Percentiles rank a stretch among this genome's conserved stretches.
These are phyloP conservation scores for Sporisorium sorghi DNA, from an alignment of 1,284 basidiomycete species.

Conservation along the genomic window DNA sequence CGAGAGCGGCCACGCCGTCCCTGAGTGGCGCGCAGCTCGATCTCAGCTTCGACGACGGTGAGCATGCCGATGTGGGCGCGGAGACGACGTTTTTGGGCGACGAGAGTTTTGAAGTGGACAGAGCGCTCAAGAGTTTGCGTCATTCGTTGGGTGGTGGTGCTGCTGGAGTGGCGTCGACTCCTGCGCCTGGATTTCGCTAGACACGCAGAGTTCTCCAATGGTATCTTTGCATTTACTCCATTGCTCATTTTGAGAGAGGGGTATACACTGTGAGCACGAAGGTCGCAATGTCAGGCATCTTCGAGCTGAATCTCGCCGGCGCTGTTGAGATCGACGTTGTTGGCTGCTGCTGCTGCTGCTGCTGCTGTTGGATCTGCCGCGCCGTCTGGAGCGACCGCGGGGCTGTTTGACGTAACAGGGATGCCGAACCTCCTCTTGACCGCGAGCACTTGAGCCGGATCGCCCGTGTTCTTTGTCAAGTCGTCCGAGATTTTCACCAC, in stretches of 20 bases:
- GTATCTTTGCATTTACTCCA: neutral
- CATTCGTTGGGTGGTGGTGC: slow-evolving; percentile 20
- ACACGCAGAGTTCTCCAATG: no score
- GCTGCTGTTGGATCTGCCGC: no score
- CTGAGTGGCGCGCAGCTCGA: neutral
- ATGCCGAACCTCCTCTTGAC: slow-evolving; percentile 48
- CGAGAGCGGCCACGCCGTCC: slow-evolving; percentile 16
- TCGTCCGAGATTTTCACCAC: slow-evolving; percentile 69
- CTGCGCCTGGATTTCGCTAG: slow-evolving; percentile 22
- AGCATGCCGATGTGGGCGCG: neutral
- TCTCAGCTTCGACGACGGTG: slow-evolving; percentile 68
- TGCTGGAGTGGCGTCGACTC: slow-evolving; percentile 22
- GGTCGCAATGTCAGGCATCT: slow-evolving; percentile 19
- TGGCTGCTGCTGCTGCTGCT: no score
- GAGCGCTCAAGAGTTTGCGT: slow-evolving; percentile 30
- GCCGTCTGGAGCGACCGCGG: neutral
- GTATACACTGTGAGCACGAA: neutral
- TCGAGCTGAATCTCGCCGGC: slow-evolving; percentile 29
- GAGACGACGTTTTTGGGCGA: slow-evolving; percentile 69
- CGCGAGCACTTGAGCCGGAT: slow-evolving; percentile 51
- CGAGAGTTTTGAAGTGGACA: slow-evolving; percentile 49
- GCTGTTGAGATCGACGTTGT: no score
- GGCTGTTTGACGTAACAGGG: slow-evolving; percentile 3
- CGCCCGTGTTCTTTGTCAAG: slow-evolving; percentile 68
- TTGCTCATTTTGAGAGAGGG: neutral